phyloP scores from a whole-genome alignment of 2,329 filamentous ascomycete species.

The Fusarium tjaetaba region DNA sequence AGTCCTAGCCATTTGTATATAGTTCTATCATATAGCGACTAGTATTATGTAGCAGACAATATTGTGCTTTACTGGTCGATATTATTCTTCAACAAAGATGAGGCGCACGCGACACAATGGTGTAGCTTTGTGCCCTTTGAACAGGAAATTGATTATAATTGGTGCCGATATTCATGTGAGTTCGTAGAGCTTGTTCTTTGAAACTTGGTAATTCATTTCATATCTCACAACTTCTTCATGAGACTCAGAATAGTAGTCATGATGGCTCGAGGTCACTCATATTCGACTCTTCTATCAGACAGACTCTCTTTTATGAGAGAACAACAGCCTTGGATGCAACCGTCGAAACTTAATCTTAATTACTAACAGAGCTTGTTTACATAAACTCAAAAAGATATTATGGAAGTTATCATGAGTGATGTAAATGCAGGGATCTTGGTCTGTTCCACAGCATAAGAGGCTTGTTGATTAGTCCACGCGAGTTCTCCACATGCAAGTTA shows the following conservation, averaged over 20 bases:
- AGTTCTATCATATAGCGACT: neutral
- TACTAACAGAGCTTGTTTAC: neutral
- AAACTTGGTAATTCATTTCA: accelerated
- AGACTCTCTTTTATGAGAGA: neutral
- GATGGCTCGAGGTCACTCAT: neutral
- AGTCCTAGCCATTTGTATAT: accelerated
- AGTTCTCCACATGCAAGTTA: conserved; percentile 18
- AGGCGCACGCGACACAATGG: neutral
- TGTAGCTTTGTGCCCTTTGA: neutral
- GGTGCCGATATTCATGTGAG: neutral
- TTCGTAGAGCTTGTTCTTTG: accelerated
- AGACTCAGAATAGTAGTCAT: neutral
- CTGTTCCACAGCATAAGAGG: conserved; percentile 9
- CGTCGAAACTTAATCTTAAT: accelerated
- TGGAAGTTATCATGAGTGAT: conserved; percentile 1
- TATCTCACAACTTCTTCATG: neutral
- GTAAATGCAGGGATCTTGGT: conserved; percentile 8
- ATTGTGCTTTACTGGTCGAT: neutral
- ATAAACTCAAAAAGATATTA: neutral
- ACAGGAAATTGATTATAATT: no score
- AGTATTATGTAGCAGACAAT: neutral
- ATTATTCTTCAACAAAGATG: neutral
- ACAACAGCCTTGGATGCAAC: no score
- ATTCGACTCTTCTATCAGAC: neutral
- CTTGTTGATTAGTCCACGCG: conserved; percentile 13